A percentile compares a stretch with the other conserved stretches of the same genome.
These are phyloP conservation scores for Pseudogymnoascus sp. DNA, from an alignment of 2,329 filamentous ascomycete species.

Conservation along the genomic window DNA sequence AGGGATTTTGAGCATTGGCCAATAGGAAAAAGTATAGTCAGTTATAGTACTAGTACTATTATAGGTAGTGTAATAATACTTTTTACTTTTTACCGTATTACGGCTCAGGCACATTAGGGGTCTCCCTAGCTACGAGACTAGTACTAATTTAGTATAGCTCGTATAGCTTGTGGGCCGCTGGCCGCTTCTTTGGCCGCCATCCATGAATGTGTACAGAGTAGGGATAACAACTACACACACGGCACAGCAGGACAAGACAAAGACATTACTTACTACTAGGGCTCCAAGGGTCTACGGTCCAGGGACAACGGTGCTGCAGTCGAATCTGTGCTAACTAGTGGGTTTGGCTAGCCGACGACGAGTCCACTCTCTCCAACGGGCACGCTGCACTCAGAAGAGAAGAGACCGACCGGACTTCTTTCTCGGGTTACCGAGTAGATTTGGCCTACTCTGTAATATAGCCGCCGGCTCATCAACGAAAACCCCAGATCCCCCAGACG, in stretches of 20 bases:
- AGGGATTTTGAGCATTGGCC: too few relatives aligned
- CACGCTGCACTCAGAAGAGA: background rate
- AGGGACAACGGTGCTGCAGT: background rate
- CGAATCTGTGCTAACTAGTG: background rate
- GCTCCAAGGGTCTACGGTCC: background rate
- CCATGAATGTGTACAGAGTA: background rate
- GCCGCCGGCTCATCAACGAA: background rate
- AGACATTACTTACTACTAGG: too few relatives aligned
- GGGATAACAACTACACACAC: too few relatives aligned
- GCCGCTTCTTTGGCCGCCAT: background rate
- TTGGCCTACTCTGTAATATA: background rate
- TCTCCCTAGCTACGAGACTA: too few relatives aligned
- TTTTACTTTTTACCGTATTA: too few relatives aligned
- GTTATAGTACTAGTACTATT: too few relatives aligned
- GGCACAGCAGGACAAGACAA: too few relatives aligned
- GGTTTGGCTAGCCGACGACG: background rate
- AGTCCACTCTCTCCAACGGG: background rate
- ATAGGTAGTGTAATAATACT: too few relatives aligned
- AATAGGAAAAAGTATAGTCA: too few relatives aligned
- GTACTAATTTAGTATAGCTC: too few relatives aligned
- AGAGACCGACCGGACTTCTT: too few relatives aligned
- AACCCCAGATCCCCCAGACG: background rate
- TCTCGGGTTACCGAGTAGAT: background rate
- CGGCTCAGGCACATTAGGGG: too few relatives aligned
- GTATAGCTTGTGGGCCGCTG: background rate